Base-by-base conservation (phyloP, 2,329 filamentous ascomycete species). In the Aciculosporium take region DNA sequence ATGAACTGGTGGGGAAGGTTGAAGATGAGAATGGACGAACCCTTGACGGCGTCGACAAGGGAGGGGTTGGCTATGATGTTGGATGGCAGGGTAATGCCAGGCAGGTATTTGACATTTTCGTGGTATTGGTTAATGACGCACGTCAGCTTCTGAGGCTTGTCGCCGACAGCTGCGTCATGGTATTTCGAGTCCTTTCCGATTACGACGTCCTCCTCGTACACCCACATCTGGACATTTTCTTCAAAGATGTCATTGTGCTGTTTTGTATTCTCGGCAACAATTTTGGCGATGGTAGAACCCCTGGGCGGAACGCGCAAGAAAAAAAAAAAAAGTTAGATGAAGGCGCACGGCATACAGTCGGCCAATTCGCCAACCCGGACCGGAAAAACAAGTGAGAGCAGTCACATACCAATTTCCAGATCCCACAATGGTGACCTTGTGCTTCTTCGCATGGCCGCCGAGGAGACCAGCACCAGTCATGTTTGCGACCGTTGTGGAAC, bases 1-100 rank as follows among this genome's bases (percentile, higher is more conserved):
- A 98, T 95, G 61, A 98, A 98, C 63, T 94, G 86, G 65, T 98
- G 91, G 23, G 91, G 84, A 44, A 94, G 74, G 66, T 96, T 96
- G 74, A 98, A 98, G 58, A 98, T 72, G 48, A 98, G 76, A 48
- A 98, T 84, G 21, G 85, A 84, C 21, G 88, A 83, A 61, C 83
- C 78, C 56, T 79, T 78, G 57, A 91, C 89, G 15, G 91, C 76
- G 46, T 88, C 84, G 47, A 75, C 67, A 42, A 93, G 68, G 23
- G 84, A 84, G 15, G 87, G 81, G 60, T 91, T 91, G 51, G 87
- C 87, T 51, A 88, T 63, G 43, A 94, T 67, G 60, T 98, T 98
- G 46, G 69, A 55, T 4, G 91, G 91, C 2, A 98, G 75, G 25
- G 72, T 67, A 56, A 98, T 84, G 53, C 78, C 78, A n/a, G 89